phyloP scores from a whole-genome alignment of 257 asterid genomes.

The Scutellaria baicalensis region DNA sequence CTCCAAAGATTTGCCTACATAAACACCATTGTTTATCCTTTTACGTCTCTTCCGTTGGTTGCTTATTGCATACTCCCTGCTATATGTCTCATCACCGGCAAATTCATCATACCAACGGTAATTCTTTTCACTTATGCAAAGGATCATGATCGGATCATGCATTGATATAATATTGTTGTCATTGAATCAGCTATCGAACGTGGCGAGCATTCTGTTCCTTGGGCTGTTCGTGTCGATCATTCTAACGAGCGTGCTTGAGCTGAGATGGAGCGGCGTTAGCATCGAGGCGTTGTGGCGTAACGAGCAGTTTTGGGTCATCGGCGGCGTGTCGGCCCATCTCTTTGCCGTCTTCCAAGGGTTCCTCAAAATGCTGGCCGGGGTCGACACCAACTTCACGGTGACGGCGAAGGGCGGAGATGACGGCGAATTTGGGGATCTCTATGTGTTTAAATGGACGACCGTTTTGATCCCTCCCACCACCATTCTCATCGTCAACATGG shows the following conservation, averaged over 20 bases:
- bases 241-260: slow-evolving; percentile 72
- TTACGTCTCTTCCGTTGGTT: slow-evolving; percentile 87
- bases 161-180: no score
- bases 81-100: slow-evolving; percentile 83
- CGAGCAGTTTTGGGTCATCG: slow-evolving; percentile 99
- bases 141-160: no score
- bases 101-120: slow-evolving; percentile 98
- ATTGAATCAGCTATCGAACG: slow-evolving; percentile 53
- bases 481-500: slow-evolving; percentile 68
- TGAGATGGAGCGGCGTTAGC: slow-evolving; percentile 94
- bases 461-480: slow-evolving; percentile 93
- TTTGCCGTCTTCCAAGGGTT: slow-evolving; percentile 98
- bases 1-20: slow-evolving; percentile 89
- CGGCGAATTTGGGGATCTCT: slow-evolving; percentile 79
- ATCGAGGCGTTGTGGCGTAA: slow-evolving; percentile 93
- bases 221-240: slow-evolving; percentile 88
- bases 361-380: slow-evolving; percentile 84
- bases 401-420: slow-evolving; percentile 85
- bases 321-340: slow-evolving; percentile 95
- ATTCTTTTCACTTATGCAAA: background rate
- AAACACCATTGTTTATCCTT: slow-evolving; percentile 93
- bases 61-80: slow-evolving; percentile 89
- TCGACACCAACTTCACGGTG: slow-evolving; percentile 91
- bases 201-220: slow-evolving; percentile 81
- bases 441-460: slow-evolving; percentile 88